Percentiles rank a stretch among this genome's conserved stretches.
Evolutionary conservation across 257 asterid species (phyloP).

Genomic region (Nicotiana attenuata): DNA sequence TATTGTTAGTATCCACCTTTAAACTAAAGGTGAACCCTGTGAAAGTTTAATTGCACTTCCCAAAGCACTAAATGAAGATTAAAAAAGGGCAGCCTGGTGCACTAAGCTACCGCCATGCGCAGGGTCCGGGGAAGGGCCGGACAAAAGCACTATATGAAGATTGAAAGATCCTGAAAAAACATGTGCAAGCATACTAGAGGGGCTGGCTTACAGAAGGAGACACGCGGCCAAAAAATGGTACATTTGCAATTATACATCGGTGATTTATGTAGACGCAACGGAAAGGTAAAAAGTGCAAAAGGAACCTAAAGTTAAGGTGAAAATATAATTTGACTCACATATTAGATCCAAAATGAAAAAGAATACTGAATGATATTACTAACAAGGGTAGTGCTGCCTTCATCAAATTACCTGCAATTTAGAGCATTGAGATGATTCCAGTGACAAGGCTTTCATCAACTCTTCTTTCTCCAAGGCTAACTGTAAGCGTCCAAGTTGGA

Average conservation of each 20-base stretch:
- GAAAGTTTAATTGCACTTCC: not conserved
- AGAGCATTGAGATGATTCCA: constrained; percentile 68
- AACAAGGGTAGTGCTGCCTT: not conserved
- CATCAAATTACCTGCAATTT: constrained; percentile 59
- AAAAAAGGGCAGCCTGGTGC: no score
- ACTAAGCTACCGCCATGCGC: no score
- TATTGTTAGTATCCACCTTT: not conserved
- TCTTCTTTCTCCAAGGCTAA: constrained; percentile 85
- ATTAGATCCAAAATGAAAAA: not conserved
- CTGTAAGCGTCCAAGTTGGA: constrained; percentile 34
- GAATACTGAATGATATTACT: not conserved
- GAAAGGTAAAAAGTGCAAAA: not conserved
- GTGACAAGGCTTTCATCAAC: constrained; percentile 63
- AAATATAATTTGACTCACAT: not conserved
- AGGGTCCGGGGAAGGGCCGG: no score
- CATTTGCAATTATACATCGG: not conserved
- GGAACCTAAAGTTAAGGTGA: not conserved
- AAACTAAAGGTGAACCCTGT: no score
- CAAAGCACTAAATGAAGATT: not conserved
- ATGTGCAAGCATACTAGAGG: not conserved
- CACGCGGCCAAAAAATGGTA: not conserved
- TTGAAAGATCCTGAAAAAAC: not conserved
- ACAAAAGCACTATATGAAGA: not conserved
- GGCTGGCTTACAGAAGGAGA: not conserved
- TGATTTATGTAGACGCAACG: not conserved